Conservation (phyloP, 805 yeast genomes). For the Wickerhamiella nectarea region DNA sequence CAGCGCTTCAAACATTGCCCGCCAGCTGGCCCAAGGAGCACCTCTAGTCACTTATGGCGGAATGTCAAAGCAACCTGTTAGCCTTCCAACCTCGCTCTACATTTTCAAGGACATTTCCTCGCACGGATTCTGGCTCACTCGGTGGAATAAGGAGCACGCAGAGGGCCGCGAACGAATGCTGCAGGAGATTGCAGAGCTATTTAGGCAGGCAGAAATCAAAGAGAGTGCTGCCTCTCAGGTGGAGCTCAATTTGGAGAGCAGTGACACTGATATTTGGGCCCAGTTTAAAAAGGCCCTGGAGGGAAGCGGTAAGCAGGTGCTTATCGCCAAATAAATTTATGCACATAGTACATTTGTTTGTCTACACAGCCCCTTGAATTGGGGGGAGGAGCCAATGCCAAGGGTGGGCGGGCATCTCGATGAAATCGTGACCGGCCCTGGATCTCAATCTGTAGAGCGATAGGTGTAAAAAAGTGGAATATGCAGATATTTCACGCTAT, state of each 20-base stretch:
- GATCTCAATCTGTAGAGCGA: too few relatives aligned
- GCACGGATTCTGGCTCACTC: conserved; percentile 75
- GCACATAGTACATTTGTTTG: too few relatives aligned
- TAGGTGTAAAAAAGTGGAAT: too few relatives aligned
- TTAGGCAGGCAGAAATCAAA: conserved; percentile 41
- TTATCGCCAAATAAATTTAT: conserved; percentile 13
- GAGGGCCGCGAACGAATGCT: conserved; percentile 44
- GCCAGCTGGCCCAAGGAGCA: conserved; percentile 65
- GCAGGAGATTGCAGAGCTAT: conserved; percentile 40
- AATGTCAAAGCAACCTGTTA: conserved; percentile 91
- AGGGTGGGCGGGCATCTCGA: too few relatives aligned
- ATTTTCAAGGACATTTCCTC: conserved; percentile 80
- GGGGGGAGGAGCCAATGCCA: too few relatives aligned
- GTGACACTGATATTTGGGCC: conserved; percentile 31
- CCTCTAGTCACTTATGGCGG: conserved; percentile 88
- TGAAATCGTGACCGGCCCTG: too few relatives aligned
- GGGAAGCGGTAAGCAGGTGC: conserved; percentile 19
- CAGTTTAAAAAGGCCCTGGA: conserved; percentile 34
- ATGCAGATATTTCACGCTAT: too few relatives aligned
- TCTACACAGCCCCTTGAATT: too few relatives aligned
- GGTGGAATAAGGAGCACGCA: conserved; percentile 46
- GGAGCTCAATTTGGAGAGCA: conserved; percentile 22
- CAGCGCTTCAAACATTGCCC: conserved; percentile 64
- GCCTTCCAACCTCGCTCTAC: conserved; percentile 75
- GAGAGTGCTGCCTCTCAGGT: conserved; percentile 36